Base-by-base conservation (phyloP, 495 filamentous ascomycete genomes). In the Letharia lupina region DNA sequence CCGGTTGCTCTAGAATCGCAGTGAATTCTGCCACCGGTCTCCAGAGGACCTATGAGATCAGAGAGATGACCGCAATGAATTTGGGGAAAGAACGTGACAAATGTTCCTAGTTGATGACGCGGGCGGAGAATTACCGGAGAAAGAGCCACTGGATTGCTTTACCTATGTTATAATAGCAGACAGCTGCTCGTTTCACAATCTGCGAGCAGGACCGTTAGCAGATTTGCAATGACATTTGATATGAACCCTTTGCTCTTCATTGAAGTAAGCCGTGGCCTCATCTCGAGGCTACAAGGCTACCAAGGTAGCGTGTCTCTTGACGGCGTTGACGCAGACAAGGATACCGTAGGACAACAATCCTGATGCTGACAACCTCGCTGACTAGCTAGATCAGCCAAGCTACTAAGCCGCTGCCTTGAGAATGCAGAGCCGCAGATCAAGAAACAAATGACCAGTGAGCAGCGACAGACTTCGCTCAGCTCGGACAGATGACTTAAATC, bases 401-500 rank as follows among this genome's bases (percentile, higher is more conserved):
- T 11, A 45, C 41, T 28, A 23, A n/a, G 23, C 54, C 12, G 63
- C 50, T 52, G 50, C 41, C 54, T 58, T 45, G 52, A 41, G n/a
- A n/a, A 35, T 52, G 48, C 47, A 37, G 66, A 61, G 47, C 57
- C 62, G 35, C 62, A 68, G 39, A 8, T 4, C 33, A 57, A 45
- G 63, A 40, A 58, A 37, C 50, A 39, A 28, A 57, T 5, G 52
- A 59, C 52, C 39, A 45, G 28, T 67, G 37, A 57, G 31, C 31
- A 57, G 31, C 31, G 50, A 28, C 6, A 31, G 33, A 23, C 33
- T 18, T 63, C 18, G 20, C 42, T 37, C 60, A 39, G 50, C 45
- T 57, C 50, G 39, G 62, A 62, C 62, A 68, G 66, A 48, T 64
- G 66, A 68, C 62, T 47, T 28, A 48, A 35, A 61, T 62, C 45